These are phyloP conservation scores for Lactarius psammicola DNA, from an alignment of 768 basidiomycete species.

Conservation along the genomic window DNA sequence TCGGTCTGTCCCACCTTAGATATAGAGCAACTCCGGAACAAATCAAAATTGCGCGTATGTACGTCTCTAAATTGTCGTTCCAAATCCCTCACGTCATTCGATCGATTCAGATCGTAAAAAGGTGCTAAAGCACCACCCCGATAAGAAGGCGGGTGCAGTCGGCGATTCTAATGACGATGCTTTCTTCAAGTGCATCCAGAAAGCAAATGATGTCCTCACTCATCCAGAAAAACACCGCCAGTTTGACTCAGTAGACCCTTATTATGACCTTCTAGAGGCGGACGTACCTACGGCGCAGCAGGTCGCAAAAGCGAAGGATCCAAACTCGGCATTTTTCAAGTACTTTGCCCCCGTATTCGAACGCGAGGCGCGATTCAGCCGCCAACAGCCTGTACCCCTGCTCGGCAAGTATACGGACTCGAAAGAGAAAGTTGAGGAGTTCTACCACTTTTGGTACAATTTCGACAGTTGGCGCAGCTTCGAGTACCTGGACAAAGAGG, in stretches of 20 bases:
- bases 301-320: conserved; percentile 49
- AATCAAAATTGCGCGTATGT: conserved; percentile 96
- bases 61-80: conserved; percentile 37
- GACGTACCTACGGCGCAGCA: conserved; percentile 69
- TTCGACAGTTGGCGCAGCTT: conserved; percentile 98
- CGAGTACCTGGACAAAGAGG: conserved; percentile 97
- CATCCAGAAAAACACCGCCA: conserved; percentile 86
- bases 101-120: conserved; percentile 80
- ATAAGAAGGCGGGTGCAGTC: conserved; percentile 79
- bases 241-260: conserved; percentile 94
- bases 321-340: conserved; percentile 66
- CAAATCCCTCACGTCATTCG: conserved; percentile 6
- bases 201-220: conserved; percentile 92
- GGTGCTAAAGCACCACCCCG: conserved; percentile 95
- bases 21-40: conserved; percentile 86
- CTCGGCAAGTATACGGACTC: conserved; percentile 69
- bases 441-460: conserved; percentile 99
- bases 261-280: conserved; percentile 67
- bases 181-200: conserved; percentile 99
- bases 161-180: conserved; percentile 91
- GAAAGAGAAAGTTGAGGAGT: conserved; percentile 82
- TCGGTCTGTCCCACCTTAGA: conserved; percentile 88
- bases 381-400: conserved; percentile 74
- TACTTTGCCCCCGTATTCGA: conserved; percentile 81
- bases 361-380: conserved; percentile 91